Conservation (phyloP, 2,329 filamentous ascomycete genomes). For the Colletotrichum sp. region DNA sequence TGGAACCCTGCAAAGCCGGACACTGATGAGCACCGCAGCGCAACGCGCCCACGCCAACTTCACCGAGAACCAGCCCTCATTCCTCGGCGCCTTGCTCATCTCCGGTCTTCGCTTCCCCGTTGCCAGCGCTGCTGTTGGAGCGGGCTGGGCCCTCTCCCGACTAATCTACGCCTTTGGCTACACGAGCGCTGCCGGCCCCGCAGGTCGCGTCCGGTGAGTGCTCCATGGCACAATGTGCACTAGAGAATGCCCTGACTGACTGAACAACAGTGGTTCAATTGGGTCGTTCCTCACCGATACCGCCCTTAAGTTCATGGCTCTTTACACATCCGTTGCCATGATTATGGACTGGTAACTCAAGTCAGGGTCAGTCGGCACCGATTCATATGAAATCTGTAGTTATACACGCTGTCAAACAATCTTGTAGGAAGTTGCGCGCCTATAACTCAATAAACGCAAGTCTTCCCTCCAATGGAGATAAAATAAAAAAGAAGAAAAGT, state of each 20-base stretch:
- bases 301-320: slow-evolving; percentile 46
- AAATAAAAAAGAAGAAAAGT: not conserved
- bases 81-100: slow-evolving; percentile 59
- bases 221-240: not conserved
- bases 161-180: slow-evolving; percentile 63
- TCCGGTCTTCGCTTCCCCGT: slow-evolving; percentile 61
- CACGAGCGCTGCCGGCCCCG: slow-evolving; percentile 48
- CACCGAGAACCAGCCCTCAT: slow-evolving; percentile 63
- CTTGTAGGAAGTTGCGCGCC: not conserved
- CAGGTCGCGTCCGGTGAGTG: slow-evolving; percentile 46
- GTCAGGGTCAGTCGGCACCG: not conserved
- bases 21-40: slow-evolving; percentile 36
- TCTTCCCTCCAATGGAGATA: not conserved
- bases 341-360: slow-evolving; percentile 33
- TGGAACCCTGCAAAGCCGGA: not conserved
- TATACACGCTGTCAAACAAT: not conserved
- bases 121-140: slow-evolving; percentile 53
- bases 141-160: slow-evolving; percentile 57
- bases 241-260: not conserved
- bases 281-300: slow-evolving; percentile 39
- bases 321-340: slow-evolving; percentile 46
- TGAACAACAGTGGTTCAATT: slow-evolving; percentile 37
- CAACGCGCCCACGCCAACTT: slow-evolving; percentile 70
- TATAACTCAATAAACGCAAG: not conserved
- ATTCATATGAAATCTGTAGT: not conserved